phyloP scores from a whole-genome alignment of 805 yeast species.

The Candida silvicultrix region DNA sequence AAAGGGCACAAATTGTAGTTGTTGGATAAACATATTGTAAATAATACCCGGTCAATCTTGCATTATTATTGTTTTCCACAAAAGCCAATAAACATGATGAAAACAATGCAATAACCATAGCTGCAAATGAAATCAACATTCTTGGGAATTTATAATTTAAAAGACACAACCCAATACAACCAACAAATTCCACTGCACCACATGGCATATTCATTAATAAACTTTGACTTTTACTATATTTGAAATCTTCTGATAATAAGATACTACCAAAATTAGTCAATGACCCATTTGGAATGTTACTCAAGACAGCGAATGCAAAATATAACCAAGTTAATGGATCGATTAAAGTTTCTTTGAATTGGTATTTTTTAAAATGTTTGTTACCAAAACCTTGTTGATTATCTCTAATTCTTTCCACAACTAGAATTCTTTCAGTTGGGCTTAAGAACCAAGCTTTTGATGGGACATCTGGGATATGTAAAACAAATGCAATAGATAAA shows the following conservation, averaged over 20 bases:
- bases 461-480: constrained; percentile 45
- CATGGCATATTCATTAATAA: constrained; percentile 24
- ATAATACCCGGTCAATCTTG: constrained; percentile 6
- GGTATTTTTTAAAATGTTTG: constrained; percentile 30
- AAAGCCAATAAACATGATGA: constrained; percentile 27
- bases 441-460: constrained; percentile 30
- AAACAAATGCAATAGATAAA: constrained; percentile 32
- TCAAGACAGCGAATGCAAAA: constrained; percentile 25
- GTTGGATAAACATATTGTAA: constrained; percentile 18
- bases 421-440: constrained; percentile 32
- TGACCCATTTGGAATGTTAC: constrained; percentile 39
- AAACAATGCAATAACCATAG: constrained; percentile 19
- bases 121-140: constrained; percentile 23
- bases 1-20: constrained; percentile 24
- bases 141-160: constrained; percentile 11
- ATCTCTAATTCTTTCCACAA: constrained; percentile 36
- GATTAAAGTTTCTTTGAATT: constrained; percentile 30
- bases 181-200: constrained; percentile 24
- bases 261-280: constrained; percentile 37
- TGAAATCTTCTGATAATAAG: constrained; percentile 25
- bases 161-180: constrained; percentile 15
- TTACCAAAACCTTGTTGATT: constrained; percentile 41
- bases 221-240: constrained; percentile 14
- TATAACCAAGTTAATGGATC: constrained; percentile 38
- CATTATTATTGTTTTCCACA: constrained; percentile 7